A percentile compares a stretch with the other conserved stretches of the same genome.
phyloP scores from a whole-genome alignment of 345 rosid species.

The Pistacia atlantica region DNA sequence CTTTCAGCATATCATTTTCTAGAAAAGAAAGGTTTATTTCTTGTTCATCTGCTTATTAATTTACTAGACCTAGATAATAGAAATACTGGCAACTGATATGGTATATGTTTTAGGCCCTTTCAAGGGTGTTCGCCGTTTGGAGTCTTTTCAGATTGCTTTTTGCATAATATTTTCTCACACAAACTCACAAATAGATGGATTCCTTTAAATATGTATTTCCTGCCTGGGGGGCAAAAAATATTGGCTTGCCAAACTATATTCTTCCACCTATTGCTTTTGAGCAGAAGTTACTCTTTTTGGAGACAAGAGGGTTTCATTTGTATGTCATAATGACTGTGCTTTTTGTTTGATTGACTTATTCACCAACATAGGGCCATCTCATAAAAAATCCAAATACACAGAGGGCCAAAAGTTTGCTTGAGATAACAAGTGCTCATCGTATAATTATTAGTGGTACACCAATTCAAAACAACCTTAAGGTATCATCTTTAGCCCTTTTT shows the following conservation, averaged over 20 bases:
- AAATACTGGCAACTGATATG: background rate
- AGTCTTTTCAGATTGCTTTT: background rate
- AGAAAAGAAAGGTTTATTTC: background rate
- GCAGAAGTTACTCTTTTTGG: background rate
- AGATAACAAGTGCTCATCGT: slow-evolving; percentile 89
- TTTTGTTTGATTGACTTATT: background rate
- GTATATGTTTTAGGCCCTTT: background rate
- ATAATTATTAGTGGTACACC: slow-evolving; percentile 95
- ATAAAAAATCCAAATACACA: slow-evolving; percentile 96
- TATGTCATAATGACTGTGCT: background rate
- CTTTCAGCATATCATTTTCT: background rate
- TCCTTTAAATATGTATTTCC: background rate
- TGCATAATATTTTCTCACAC: background rate
- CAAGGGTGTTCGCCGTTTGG: background rate
- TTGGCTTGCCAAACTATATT: background rate
- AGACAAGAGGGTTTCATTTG: background rate
- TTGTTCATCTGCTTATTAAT: background rate
- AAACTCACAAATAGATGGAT: background rate
- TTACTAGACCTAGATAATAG: background rate
- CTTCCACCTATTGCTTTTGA: background rate
- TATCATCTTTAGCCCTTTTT: slow-evolving; percentile 31
- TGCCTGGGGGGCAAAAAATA: background rate
- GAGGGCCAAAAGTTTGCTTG: slow-evolving; percentile 97
- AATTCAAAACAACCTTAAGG: slow-evolving; percentile 96
- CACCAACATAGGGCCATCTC: slow-evolving; percentile 78